Evolutionary conservation across 371 early-diverging fungal genomes (phyloP), one percentile per base, ranked within the genome.

Genomic region (Mucor racemosus): DNA sequence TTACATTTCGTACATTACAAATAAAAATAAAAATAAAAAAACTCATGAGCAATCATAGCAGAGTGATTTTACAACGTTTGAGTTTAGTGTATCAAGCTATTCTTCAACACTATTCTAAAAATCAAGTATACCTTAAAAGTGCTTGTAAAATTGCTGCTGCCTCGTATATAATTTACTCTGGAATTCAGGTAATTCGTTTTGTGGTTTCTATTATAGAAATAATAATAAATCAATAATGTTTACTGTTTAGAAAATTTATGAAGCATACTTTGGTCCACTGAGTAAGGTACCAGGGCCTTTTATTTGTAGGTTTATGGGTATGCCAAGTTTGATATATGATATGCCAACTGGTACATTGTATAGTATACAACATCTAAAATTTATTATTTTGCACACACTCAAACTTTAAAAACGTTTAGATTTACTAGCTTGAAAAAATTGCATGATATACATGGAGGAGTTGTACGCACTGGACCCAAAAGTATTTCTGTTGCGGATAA

Each of bases 281-380:
- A 56, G 56, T 26, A 56, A 39, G 9, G 44, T 78, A 13, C 78
- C 78, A 17, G 78, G 80, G 7, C 80, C 80, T 4, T 68, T 78
- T 26, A 19, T 61, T 21, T 31, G 67, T 36, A 67, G 58, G 19
- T 70, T 79, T 36, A 40, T 68, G 34, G 46, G 54, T 31, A 7
- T 64, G 19, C 72, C 70, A 15, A 57, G 46, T 8, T 13, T 10
- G 7, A 36, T 56, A 13, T 56, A 56, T 9, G 36, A 56, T 17
- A 56, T 34, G 36, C 56, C 56, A 17, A n/a, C 17, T 7, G 56
- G 56, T 6, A 56, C 36, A 35, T n/a, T 56, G 56, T 56, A 56
- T 35, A n/a, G 35, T n/a, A 31, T 19, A 34, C 8, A 7, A 9
- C 3, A 13, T 14, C 4, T 9, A 3, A 14, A 31, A 26, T 26